A percentile compares a stretch with the other conserved stretches of the same genome.
Evolutionary conservation across 352 stramenopile species (phyloP).

Genomic region (Phytophthora gonapodyides): DNA sequence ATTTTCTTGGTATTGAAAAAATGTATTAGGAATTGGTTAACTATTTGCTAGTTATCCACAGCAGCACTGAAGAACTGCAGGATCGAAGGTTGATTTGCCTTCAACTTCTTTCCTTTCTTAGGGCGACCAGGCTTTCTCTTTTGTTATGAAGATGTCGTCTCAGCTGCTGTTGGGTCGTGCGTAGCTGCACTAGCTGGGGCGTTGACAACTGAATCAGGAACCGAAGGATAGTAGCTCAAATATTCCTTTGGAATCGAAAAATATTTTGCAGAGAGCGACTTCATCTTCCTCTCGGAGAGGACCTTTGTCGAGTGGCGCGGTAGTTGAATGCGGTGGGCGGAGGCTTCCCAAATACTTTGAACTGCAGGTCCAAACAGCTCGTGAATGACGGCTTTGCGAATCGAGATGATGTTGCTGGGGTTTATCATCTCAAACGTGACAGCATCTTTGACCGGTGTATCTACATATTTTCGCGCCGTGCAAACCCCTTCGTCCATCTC

Average conservation of each 20-base stretch:
- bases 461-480: conserved; percentile 10
- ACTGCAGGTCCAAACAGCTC: conserved; percentile 6
- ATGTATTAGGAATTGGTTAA: neutral
- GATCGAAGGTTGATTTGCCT: conserved; percentile 12
- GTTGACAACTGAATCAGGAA: neutral
- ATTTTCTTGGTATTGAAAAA: neutral
- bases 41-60: no score
- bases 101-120: conserved; percentile 9
- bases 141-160: no score
- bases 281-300: conserved; percentile 7
- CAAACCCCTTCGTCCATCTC: conserved; percentile 16
- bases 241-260: conserved; percentile 13
- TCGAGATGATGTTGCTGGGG: neutral
- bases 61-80: conserved; percentile 9
- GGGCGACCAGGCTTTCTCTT: conserved; percentile 8
- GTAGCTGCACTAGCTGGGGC: conserved; percentile 2
- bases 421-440: conserved; percentile 9
- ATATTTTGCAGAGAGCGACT: conserved; percentile 13
- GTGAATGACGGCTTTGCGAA: neutral
- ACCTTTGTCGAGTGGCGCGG: conserved; percentile 6
- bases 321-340: neutral
- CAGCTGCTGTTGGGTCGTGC: neutral
- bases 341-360: conserved; percentile 5
- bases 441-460: conserved; percentile 3
- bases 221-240: neutral